Conservation (phyloP, 2,329 filamentous ascomycete species). For the Cadophora gregata region DNA sequence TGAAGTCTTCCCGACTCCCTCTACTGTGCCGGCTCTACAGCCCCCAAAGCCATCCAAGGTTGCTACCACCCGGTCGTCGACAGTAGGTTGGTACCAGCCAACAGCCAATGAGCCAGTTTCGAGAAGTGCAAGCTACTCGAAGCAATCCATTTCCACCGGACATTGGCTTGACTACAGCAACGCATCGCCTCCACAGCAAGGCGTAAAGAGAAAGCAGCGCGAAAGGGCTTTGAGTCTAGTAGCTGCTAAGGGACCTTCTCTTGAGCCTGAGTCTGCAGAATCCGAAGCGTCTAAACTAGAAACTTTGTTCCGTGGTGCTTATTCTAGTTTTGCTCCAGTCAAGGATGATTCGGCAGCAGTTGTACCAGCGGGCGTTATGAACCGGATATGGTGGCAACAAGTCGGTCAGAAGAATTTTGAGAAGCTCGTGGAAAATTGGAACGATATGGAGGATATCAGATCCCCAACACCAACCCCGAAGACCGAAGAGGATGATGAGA, state of each 20-base stretch:
- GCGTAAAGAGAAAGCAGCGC: conserved; percentile 67
- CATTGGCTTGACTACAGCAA: conserved; percentile 75
- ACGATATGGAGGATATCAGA: conserved; percentile 24
- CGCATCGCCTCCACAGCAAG: conserved; percentile 60
- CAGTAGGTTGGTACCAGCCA: conserved; percentile 54
- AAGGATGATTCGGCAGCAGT: conserved; percentile 76
- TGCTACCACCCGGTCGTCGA: conserved; percentile 63
- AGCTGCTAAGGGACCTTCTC: conserved; percentile 60
- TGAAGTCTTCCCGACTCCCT: conserved; percentile 73
- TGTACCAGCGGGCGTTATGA: conserved; percentile 69
- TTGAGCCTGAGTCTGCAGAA: conserved; percentile 54
- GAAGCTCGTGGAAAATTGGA: conserved; percentile 57
- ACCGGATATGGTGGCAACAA: conserved; percentile 78
- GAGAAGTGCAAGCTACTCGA: conserved; percentile 64
- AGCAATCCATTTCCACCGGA: conserved; percentile 68
- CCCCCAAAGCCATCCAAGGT: conserved; percentile 75
- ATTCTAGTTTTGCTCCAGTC: conserved; percentile 79
- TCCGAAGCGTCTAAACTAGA: conserved; percentile 72
- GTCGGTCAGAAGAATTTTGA: conserved; percentile 70
- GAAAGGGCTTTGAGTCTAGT: conserved; percentile 73
- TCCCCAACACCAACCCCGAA: conserved; percentile 17
- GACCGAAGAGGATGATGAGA: conserved; percentile 45
- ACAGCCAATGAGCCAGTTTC: conserved; percentile 37
- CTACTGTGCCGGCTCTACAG: conserved; percentile 68
- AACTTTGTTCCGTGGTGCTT: conserved; percentile 75